Percentiles rank a stretch among this genome's conserved stretches.
Evolutionary conservation across 2,329 filamentous ascomycete genomes (phyloP).

Genomic region (Cladophialophora exuberans): DNA sequence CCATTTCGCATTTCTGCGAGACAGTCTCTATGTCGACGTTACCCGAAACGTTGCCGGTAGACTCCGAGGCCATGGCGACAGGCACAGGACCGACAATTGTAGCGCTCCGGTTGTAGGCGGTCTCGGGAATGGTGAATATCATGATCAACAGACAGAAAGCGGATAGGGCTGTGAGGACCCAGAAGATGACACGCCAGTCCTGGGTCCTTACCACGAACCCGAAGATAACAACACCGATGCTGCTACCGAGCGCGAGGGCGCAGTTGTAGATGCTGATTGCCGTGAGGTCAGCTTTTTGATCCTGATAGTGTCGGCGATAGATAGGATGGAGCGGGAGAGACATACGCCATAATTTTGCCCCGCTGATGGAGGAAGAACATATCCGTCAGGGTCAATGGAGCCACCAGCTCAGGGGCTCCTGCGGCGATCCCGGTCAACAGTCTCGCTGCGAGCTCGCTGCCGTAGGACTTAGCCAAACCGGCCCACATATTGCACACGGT

Average conservation of each 20-base stretch:
- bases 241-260: slow-evolving; percentile 7
- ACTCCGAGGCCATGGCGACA: background rate
- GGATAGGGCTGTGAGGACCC: slow-evolving; percentile 3
- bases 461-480: background rate
- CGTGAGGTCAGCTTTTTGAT: background rate
- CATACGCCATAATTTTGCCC: slow-evolving; percentile 55
- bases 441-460: slow-evolving; percentile 3
- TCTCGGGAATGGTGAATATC: slow-evolving; percentile 8
- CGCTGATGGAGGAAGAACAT: slow-evolving; percentile 62
- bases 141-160: background rate
- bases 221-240: slow-evolving; percentile 1
- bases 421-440: slow-evolving; percentile 15
- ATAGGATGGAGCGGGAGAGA: slow-evolving; percentile 13
- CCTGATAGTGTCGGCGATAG: background rate
- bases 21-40: background rate
- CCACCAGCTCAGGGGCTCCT: slow-evolving; percentile 55
- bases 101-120: slow-evolving; percentile 1
- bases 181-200: slow-evolving; percentile 1
- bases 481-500: background rate
- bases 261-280: slow-evolving; percentile 3
- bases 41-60: background rate
- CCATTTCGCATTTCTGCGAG: background rate
- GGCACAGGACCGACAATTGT: background rate
- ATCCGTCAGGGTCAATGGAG: slow-evolving; percentile 58
- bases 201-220: background rate